Conservation (phyloP, 306 rosid genomes). For the Sicyos baderoa region DNA sequence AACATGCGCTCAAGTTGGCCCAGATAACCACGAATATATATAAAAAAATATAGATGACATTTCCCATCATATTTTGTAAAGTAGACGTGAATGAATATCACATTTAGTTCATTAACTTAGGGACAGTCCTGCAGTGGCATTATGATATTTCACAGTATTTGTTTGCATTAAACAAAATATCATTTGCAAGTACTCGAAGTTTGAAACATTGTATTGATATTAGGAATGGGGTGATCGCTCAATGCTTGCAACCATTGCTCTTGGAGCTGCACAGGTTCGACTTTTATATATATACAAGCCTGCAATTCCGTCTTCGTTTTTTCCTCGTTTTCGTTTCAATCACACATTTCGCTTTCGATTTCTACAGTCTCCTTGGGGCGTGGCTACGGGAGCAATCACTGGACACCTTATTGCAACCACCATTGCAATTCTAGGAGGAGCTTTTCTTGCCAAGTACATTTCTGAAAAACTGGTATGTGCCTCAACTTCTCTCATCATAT, state of each 20-base stretch:
- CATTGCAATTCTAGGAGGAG: slow-evolving; percentile 81
- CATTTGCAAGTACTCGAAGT: neutral
- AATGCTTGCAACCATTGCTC: slow-evolving; percentile 97
- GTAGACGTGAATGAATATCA: neutral
- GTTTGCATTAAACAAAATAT: neutral
- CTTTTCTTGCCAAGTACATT: slow-evolving; percentile 82
- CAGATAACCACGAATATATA: too few relatives aligned
- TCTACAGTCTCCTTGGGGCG: slow-evolving; percentile 94
- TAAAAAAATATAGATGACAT: neutral
- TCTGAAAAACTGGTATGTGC: slow-evolving; percentile 57
- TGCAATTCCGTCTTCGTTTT: neutral
- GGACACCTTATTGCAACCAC: slow-evolving; percentile 77
- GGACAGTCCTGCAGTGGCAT: neutral
- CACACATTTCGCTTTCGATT: neutral
- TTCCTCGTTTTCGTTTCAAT: slow-evolving; percentile 15
- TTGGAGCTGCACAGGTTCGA: slow-evolving; percentile 87
- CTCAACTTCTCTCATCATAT: slow-evolving; percentile 8
- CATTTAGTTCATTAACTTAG: neutral
- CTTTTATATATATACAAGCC: slow-evolving; percentile 22
- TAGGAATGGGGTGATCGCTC: slow-evolving; percentile 99
- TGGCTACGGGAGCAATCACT: slow-evolving; percentile 86
- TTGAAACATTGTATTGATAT: slow-evolving; percentile 21
- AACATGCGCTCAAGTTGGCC: too few relatives aligned
- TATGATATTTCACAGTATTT: neutral
- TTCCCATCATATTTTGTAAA: neutral